phyloP scores from a whole-genome alignment of 2,329 filamentous ascomycete species.

The Periglandula ipomoeae region DNA sequence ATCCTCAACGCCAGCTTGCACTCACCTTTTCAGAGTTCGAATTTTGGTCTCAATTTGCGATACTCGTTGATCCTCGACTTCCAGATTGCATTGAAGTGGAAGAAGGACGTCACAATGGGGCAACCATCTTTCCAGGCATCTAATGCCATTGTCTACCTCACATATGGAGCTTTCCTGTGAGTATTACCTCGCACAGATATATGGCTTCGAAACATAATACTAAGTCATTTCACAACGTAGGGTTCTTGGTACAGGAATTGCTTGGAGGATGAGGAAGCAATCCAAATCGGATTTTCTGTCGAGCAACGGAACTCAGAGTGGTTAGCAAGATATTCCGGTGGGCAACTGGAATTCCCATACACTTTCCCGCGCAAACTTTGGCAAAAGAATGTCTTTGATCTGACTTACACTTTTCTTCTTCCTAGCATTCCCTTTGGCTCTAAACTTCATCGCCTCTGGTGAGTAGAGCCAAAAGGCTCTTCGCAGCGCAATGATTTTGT shows the following conservation, averaged over 20 bases:
- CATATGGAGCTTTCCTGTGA: conserved; percentile 70
- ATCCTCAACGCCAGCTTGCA: not conserved
- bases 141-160: conserved; percentile 75
- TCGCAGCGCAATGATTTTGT: not conserved
- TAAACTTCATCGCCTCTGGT: conserved; percentile 90
- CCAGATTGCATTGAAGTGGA: not conserved
- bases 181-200: conserved; percentile 17
- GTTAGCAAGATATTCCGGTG: conserved; percentile 38
- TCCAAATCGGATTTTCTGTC: conserved; percentile 63
- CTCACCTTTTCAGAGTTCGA: not conserved
- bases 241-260: conserved; percentile 50
- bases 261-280: conserved; percentile 52
- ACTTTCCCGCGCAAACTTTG: not conserved
- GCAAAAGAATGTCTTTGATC: not conserved
- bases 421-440: conserved; percentile 66
- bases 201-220: not conserved
- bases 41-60: not conserved
- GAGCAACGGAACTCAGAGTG: conserved; percentile 74
- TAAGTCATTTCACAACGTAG: conserved; percentile 28
- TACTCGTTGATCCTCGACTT: not conserved
- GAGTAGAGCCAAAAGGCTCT: conserved; percentile 44
- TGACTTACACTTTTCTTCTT: conserved; percentile 6
- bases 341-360: conserved; percentile 5
- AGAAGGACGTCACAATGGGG: conserved; percentile 46
- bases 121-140: conserved; percentile 67